These are phyloP conservation scores for Lachnellula occidentalis DNA, from an alignment of 2,329 filamentous ascomycete species.

Conservation along the genomic window DNA sequence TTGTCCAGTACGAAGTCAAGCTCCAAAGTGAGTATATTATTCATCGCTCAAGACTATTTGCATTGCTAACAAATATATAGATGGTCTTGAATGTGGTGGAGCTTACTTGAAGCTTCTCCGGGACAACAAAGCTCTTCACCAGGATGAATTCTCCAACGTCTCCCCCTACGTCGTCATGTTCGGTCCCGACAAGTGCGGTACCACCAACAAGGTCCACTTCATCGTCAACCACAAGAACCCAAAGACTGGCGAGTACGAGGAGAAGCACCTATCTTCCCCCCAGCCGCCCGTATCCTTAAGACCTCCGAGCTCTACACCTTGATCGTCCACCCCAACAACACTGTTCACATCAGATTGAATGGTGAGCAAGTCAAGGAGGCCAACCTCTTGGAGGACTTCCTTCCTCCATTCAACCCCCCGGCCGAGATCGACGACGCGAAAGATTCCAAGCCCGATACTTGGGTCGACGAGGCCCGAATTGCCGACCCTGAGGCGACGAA, in stretches of 20 bases:
- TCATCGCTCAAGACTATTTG: neutral
- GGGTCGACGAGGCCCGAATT: conserved; percentile 92
- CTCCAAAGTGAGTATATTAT: conserved; percentile 71
- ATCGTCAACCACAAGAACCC: conserved; percentile 99
- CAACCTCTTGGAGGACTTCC: conserved; percentile 89
- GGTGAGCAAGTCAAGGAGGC: conserved; percentile 84
- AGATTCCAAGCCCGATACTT: conserved; percentile 89
- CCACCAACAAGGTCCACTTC: conserved; percentile 97
- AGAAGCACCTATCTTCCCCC: conserved; percentile 92
- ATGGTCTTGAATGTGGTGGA: conserved; percentile 94
- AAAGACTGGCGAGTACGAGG: conserved; percentile 98
- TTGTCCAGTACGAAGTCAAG: conserved; percentile 99
- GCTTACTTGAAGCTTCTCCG: conserved; percentile 99
- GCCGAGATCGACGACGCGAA: conserved; percentile 93
- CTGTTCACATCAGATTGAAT: conserved; percentile 87
- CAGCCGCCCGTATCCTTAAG: conserved; percentile 84
- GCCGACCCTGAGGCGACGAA: conserved; percentile 89
- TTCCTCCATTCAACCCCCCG: conserved; percentile 84
- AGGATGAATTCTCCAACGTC: conserved; percentile 95
- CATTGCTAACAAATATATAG: conserved; percentile 43
- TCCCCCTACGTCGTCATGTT: conserved; percentile 99
- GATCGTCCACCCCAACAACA: conserved; percentile 94
- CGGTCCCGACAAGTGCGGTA: conserved; percentile 97
- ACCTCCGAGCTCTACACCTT: conserved; percentile 92
- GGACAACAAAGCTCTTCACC: conserved; percentile 93